phyloP scores from a whole-genome alignment of 2,329 filamentous ascomycete species.

The Domatiomyces globalis region DNA sequence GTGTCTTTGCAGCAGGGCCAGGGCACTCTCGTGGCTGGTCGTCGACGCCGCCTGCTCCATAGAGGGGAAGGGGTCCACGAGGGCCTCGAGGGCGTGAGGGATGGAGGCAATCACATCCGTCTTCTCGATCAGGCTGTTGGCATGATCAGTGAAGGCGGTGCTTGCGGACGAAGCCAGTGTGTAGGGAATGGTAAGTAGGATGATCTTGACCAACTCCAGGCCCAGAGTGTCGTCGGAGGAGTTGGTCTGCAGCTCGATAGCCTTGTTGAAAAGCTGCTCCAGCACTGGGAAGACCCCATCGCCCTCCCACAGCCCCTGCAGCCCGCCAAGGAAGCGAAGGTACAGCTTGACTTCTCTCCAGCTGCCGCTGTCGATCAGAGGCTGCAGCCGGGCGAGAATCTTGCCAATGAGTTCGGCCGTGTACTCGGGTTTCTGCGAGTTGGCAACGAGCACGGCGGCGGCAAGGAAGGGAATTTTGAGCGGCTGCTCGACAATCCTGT shows the following conservation, averaged over 20 bases:
- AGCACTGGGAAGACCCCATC: constrained; percentile 75
- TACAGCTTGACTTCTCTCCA: constrained; percentile 89
- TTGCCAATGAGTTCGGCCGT: constrained; percentile 55
- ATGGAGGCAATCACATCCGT: constrained; percentile 89
- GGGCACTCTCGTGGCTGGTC: constrained; percentile 53
- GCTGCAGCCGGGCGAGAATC: constrained; percentile 48
- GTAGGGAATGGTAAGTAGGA: constrained; percentile 87
- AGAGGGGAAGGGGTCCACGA: constrained; percentile 70
- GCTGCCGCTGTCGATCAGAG: constrained; percentile 54
- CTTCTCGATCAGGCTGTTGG: constrained; percentile 70
- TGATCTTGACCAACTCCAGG: constrained; percentile 88
- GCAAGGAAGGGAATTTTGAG: constrained; percentile 96
- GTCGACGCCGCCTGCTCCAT: constrained; percentile 23
- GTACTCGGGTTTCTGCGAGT: constrained; percentile 62
- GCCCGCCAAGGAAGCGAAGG: constrained; percentile 74
- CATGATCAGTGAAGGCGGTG: constrained; percentile 53
- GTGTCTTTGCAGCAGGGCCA: constrained; percentile 73
- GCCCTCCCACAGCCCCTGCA: constrained; percentile 66
- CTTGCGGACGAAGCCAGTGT: constrained; percentile 57
- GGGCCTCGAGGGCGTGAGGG: constrained; percentile 65
- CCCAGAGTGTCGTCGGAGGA: constrained; percentile 70
- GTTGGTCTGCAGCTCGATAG: constrained; percentile 84
- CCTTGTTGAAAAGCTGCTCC: constrained; percentile 77
- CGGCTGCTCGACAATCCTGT: constrained; percentile 67
- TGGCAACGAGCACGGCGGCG: constrained; percentile 64